Percentiles rank a stretch among this genome's conserved stretches.
Evolutionary conservation across 169 alveolate genomes (phyloP).

Genomic region (Cryptosporidium ubiquitum): DNA sequence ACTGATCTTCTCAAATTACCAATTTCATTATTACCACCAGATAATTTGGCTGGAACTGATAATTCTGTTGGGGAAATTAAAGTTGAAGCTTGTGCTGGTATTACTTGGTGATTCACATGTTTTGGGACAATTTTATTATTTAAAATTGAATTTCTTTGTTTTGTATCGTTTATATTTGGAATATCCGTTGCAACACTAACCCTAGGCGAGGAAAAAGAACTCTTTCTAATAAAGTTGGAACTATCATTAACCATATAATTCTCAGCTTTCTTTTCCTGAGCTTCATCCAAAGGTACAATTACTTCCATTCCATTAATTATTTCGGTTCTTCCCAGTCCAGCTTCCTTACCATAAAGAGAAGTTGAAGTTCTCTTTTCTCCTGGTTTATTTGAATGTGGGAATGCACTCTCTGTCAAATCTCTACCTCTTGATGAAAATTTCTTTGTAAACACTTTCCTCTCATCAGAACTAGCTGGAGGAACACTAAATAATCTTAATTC

Average conservation of each 20-base stretch:
- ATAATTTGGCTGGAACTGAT: too few species aligned
- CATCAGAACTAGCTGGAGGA: conserved; percentile 51
- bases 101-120: not conserved
- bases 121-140: not conserved
- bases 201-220: not conserved
- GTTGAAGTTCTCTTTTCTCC: conserved; percentile 64
- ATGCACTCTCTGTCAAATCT: conserved; percentile 25
- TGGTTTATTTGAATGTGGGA: conserved; percentile 36
- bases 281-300: conserved; percentile 18
- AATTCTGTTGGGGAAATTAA: not conserved
- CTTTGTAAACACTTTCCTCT: conserved; percentile 7
- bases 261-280: not conserved
- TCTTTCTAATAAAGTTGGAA: not conserved
- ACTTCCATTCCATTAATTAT: conserved; percentile 45
- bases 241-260: not conserved
- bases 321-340: not conserved
- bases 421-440: conserved; percentile 48
- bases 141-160: conserved; percentile 50
- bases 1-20: not conserved
- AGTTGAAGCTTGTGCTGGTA: not conserved
- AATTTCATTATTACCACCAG: not conserved
- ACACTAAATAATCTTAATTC: conserved; percentile 62
- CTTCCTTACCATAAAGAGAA: not conserved
- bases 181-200: not conserved
- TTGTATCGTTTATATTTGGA: conserved; percentile 20